phyloP scores from a whole-genome alignment of 768 basidiomycete genomes.

The Calocera viscosa region DNA sequence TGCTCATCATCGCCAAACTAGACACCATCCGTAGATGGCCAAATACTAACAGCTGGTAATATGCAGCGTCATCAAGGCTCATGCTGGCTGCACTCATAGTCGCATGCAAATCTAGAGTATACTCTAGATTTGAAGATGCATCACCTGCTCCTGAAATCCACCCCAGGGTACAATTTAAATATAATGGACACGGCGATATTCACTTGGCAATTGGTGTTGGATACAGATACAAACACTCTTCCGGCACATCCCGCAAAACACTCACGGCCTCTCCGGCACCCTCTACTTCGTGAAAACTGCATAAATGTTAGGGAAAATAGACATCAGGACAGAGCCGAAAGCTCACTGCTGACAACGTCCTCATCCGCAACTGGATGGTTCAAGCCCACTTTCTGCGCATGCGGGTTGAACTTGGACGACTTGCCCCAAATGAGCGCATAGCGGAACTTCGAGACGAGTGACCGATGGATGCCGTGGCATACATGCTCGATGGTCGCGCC shows the following conservation, averaged over 20 bases:
- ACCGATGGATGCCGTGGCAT: conserved; percentile 85
- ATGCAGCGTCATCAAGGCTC: too few relatives aligned
- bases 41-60: too few relatives aligned
- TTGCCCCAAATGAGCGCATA: conserved; percentile 95
- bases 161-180: too few relatives aligned
- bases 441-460: conserved; percentile 79
- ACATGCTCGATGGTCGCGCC: conserved; percentile 93
- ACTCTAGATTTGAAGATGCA: too few relatives aligned
- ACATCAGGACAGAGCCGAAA: not conserved
- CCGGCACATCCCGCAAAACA: not conserved
- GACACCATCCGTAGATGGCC: too few relatives aligned
- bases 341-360: conserved; percentile 79
- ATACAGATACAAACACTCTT: not conserved
- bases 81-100: too few relatives aligned
- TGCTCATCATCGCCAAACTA: too few relatives aligned
- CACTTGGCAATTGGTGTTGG: not conserved
- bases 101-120: too few relatives aligned
- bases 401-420: conserved; percentile 85
- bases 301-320: not conserved
- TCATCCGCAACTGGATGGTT: conserved; percentile 74
- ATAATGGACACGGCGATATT: too few relatives aligned
- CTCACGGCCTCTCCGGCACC: not conserved
- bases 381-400: conserved; percentile 68
- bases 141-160: too few relatives aligned
- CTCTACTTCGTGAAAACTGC: conserved; percentile 11